Evolutionary conservation across 495 filamentous ascomycete species (phyloP), one percentile per base, ranked within the genome.

Genomic region (Tirmania nivea): DNA sequence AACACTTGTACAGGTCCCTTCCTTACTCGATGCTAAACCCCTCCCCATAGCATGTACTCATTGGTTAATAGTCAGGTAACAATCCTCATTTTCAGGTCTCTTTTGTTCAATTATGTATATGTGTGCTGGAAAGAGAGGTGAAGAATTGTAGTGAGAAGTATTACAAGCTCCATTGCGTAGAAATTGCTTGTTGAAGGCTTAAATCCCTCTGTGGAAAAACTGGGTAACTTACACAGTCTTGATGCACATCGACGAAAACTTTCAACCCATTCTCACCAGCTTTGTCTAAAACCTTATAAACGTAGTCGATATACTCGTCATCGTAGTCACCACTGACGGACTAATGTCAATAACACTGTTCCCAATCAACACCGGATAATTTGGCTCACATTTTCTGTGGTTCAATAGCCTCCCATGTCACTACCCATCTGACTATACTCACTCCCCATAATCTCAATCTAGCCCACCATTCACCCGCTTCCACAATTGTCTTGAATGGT

Each of bases 391-490:
- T 63, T 12, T 56, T 54, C 34, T 50, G 54, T 8, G 80, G 78
- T 63, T 86, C 81, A 52, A 86, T 77, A 19, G 81, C 81, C 60
- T 86, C 81, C 81, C 81, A 86, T 0, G 79, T 81, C 57, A 83
- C 82, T 48, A 86, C 70, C 57, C 84, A 82, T 57, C 81, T 68
- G 19, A 84, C 78, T 1, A 76, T 74, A 62, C 82, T 83, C 57
- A 83, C 80, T 5, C 81, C 81, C 78, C 77, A 82, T 65, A 73
- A 74, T 51, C 70, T 71, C 49, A 86, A 65, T 45, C 77, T 65
- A 5, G 71, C 66, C 62, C 83, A 83, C 61, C 84, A 82, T 4
- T 65, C 66, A 52, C 75, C 71, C 8, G 81, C 77, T 49, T 83
- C 76, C 21, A 75, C 71, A n/a, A 79, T 63, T 1, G 16, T 54